Base-by-base conservation (phyloP, 2,329 filamentous ascomycete species). In the Ophiocordyceps camponoti-saundersi region DNA sequence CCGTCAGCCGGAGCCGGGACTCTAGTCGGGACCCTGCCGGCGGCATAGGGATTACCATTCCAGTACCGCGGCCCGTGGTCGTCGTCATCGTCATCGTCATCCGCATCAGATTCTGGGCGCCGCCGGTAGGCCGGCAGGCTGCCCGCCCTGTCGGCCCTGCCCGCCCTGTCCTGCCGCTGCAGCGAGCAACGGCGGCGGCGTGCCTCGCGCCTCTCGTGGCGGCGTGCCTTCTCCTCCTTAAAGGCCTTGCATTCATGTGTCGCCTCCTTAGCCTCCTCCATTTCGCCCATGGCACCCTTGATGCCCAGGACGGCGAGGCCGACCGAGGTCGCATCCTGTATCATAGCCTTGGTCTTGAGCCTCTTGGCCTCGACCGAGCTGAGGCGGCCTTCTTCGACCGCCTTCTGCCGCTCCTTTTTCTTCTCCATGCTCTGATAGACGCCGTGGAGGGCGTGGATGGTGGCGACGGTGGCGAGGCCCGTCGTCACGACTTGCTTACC, bases 401-500 rank as follows among this genome's bases (percentile, higher is more conserved):
- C 74, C 55, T 66, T 71, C 48, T 72, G 67, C 49, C 74, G 66
- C 50, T 63, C 61, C 40, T 70, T 67, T 49, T 73, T 67, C 62
- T 73, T 74, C 58, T 75, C 71, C 70, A 77, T 68, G 60, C 72
- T 77, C 55, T 70, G 63, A 57, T 77, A 78, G 55, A 78, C 70
- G 52, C 65, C 73, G 56, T 78, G 69, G 53, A 71, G 73, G 53
- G 75, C 75, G 59, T 78, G 73, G 54, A 79, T 75, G 53, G 73
- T 77, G 56, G 75, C 74, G 51, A 77, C 71, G 46, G 71, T 67
- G 47, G 75, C 75, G 48, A 78, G 62, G 44, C 72, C 73, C 8
- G 72, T 70, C 47, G 71, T 77, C 48, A 79, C 52, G 50, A 76
- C 54, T 66, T 77, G 73, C 70, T 78, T 77, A 75, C 73, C 73